A percentile compares a stretch with the other conserved stretches of the same genome.
phyloP scores from a whole-genome alignment of 768 basidiomycete genomes.

The Macrolepiota dolichaula region DNA sequence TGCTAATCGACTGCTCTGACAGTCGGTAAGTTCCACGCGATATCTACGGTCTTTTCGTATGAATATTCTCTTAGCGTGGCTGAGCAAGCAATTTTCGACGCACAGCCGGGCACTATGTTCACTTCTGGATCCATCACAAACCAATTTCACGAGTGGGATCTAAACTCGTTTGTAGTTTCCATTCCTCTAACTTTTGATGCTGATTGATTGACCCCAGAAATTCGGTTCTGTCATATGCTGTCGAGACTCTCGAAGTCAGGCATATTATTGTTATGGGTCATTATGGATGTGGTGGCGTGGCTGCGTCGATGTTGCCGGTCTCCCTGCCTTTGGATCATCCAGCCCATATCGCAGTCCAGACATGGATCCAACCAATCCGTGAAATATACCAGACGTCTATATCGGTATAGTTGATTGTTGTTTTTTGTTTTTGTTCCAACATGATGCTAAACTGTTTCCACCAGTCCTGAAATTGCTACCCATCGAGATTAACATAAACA shows the following conservation, averaged over 20 bases:
- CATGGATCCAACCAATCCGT: no score
- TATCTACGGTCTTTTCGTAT: background rate
- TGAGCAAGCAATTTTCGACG: conserved; percentile 27
- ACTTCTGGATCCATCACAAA: conserved; percentile 31
- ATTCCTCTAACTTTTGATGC: background rate
- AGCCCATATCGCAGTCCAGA: no score
- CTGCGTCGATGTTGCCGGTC: conserved; percentile 8
- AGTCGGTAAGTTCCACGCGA: conserved; percentile 16
- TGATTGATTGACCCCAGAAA: conserved; percentile 17
- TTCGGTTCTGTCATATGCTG: conserved; percentile 26
- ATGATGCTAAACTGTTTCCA: no score
- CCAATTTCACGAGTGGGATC: conserved; percentile 26
- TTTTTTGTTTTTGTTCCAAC: no score
- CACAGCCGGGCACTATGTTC: conserved; percentile 28
- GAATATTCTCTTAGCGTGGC: conserved; percentile 18
- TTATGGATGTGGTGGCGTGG: conserved; percentile 29
- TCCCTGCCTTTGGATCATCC: no score
- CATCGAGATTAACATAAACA: conserved; percentile 23
- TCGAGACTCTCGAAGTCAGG: conserved; percentile 23
- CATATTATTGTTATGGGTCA: conserved; percentile 30
- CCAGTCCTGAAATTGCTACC: conserved; percentile 31
- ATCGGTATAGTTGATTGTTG: no score
- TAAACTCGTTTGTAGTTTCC: conserved; percentile 21
- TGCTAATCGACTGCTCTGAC: conserved; percentile 31
- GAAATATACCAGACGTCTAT: no score